Conservation (phyloP, 2,329 filamentous ascomycete species). For the Penicillium glabrum region DNA sequence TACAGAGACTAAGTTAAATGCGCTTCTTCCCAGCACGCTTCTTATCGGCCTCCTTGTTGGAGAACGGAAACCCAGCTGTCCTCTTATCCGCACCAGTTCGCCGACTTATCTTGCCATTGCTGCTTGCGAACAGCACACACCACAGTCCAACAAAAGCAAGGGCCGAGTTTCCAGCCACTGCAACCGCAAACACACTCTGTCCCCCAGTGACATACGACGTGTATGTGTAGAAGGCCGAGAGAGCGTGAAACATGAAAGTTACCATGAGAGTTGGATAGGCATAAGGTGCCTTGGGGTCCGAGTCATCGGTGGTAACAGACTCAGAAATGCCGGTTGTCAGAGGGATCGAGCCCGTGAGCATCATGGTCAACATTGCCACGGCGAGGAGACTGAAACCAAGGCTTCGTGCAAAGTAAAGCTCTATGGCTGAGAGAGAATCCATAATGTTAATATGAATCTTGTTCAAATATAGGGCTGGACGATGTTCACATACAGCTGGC, state of each 20-base stretch:
- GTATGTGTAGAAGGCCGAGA: conserved; percentile 67
- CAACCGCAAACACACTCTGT: conserved; percentile 61
- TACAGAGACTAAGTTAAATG: conserved; percentile 1
- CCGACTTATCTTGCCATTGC: conserved; percentile 57
- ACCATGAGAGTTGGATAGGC: conserved; percentile 66
- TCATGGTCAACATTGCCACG: conserved; percentile 62
- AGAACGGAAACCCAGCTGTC: conserved; percentile 65
- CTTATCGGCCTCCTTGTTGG: conserved; percentile 59
- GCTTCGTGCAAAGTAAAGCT: conserved; percentile 71
- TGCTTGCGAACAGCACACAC: conserved; percentile 61
- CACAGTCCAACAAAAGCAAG: conserved; percentile 66
- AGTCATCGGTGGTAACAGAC: conserved; percentile 43
- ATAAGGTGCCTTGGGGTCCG: conserved; percentile 58
- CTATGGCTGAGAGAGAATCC: conserved; percentile 51
- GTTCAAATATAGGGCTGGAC: neutral
- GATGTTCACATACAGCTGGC: conserved; percentile 48
- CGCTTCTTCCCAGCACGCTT: conserved; percentile 41
- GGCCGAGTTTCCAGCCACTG: conserved; percentile 56
- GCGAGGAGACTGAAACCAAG: conserved; percentile 68
- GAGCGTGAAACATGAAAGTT: conserved; percentile 65
- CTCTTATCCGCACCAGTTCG: conserved; percentile 68
- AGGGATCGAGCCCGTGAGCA: conserved; percentile 70
- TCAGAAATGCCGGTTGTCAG: conserved; percentile 52
- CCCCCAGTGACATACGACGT: conserved; percentile 59
- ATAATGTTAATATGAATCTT: conserved; percentile 10